Evolutionary conservation across 208 protist species (phyloP).

Genomic region (Acanthamoeba healyi): DNA sequence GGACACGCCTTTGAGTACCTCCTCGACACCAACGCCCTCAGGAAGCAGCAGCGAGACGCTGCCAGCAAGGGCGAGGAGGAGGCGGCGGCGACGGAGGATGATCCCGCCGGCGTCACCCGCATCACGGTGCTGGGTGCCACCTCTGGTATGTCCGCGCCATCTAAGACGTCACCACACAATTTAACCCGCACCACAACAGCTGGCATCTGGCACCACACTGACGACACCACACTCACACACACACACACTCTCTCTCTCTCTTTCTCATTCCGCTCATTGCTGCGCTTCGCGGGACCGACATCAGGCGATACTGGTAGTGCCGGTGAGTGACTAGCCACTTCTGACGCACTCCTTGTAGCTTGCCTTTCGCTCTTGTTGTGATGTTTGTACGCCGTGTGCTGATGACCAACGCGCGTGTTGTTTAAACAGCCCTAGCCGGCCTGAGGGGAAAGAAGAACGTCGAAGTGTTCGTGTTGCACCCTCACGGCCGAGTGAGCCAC

Average conservation of each 20-base stretch:
- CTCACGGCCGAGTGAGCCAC: slow-evolving; percentile 74
- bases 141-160: neutral
- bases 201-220: no score
- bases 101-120: slow-evolving; percentile 13
- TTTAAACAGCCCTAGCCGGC: slow-evolving; percentile 30
- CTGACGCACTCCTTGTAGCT: neutral
- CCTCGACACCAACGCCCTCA: slow-evolving; percentile 64
- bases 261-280: neutral
- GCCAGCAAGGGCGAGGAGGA: neutral
- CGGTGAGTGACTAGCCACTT: slow-evolving; percentile 75
- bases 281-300: neutral
- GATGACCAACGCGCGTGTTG: no score
- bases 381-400: no score
- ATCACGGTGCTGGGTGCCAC: slow-evolving; percentile 76
- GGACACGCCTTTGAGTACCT: slow-evolving; percentile 90
- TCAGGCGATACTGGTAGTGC: slow-evolving; percentile 85
- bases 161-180: neutral
- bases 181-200: no score
- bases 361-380: neutral
- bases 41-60: slow-evolving; percentile 5
- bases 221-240: no score
- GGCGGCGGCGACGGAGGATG: slow-evolving; percentile 10
- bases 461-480: slow-evolving; percentile 81
- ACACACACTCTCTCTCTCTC: no score
- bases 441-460: slow-evolving; percentile 51